Conservation (phyloP, 805 yeast genomes). For the Metschnikowia kunwiensis region DNA sequence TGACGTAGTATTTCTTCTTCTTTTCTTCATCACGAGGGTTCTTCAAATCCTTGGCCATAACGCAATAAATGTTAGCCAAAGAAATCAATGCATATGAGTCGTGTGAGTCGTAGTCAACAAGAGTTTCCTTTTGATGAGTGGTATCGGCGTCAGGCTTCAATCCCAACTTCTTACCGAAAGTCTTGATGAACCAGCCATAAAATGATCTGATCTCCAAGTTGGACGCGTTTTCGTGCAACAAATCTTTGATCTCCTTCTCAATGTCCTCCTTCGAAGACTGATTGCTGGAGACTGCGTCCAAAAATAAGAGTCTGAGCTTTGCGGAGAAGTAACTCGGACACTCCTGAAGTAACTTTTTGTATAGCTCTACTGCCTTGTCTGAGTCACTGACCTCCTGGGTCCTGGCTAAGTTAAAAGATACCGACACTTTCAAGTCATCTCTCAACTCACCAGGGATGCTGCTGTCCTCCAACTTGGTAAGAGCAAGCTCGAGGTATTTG, state of each 20-base stretch:
- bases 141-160: constrained; percentile 60
- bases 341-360: constrained; percentile 52
- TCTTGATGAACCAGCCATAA: constrained; percentile 83
- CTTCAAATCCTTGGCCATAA: constrained; percentile 75
- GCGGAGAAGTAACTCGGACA: constrained; percentile 77
- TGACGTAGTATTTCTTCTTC: constrained; percentile 68
- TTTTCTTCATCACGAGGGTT: constrained; percentile 49
- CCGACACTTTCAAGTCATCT: constrained; percentile 30
- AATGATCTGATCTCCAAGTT: constrained; percentile 85
- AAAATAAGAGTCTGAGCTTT: constrained; percentile 63
- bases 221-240: constrained; percentile 53
- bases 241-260: constrained; percentile 49
- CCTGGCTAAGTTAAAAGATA: constrained; percentile 73
- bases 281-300: constrained; percentile 49
- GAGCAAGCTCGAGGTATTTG: constrained; percentile 51
- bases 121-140: constrained; percentile 78
- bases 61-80: constrained; percentile 80
- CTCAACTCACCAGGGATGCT: constrained; percentile 39
- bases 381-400: constrained; percentile 49
- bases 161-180: constrained; percentile 51
- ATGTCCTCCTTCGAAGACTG: constrained; percentile 41
- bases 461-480: constrained; percentile 31
- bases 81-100: constrained; percentile 88
- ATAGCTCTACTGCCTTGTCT: constrained; percentile 41
- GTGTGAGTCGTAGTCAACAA: constrained; percentile 78